Evolutionary conservation across 495 filamentous ascomycete species (phyloP), one percentile per base, ranked within the genome.

Genomic region (Aspergillus panamensis): DNA sequence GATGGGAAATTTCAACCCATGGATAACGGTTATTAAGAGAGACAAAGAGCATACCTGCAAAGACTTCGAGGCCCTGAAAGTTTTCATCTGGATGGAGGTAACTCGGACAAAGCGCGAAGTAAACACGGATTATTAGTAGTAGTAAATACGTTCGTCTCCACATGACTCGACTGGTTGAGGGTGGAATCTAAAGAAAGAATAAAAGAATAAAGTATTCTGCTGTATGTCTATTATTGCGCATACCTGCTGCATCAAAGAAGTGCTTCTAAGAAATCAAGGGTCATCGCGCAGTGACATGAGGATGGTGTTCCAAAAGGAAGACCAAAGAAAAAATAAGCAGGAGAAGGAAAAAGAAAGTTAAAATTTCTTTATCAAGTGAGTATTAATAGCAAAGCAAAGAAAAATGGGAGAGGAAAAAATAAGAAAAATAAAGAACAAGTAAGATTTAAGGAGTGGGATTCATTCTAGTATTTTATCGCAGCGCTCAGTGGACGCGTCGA

Each of bases 11-110:
- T 14, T 21, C 25, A 50, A 40, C 25, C 44, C 37, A 44, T 6
- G 37, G 14, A 5, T 13, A 33, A 40, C 2, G 12, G 17, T 12
- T 3, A n/a, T 20, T 37, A 49, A 6, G 16, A 10, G 19, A 25
- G 6, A 32, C 31, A 40, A 57, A 43, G 25, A 48, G 78, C 89
- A 69, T 85, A 96, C 93, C 92, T 58, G 92, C 92, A 65, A 96
- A 93, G 52, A 97, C 88, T 77, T 98, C 94, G 9, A 93, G 94
- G 17, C 94, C 94, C 68, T 98, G 94, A 68, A 98, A 98, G 73
- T 97, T 91, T 79, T 98, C 94, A 74, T 98, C 94, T 3, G 94
- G 94, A 72, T 98, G 94, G 31, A 98, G 83, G 72, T 98, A 98
- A 77, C 93, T 97, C 45, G 94, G 90, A 48, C 87, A 91, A 32